Evolutionary conservation across 108 stramenopile genomes (phyloP), one percentile per base, ranked within the genome.

Genomic region (Conticribra weissflogii): DNA sequence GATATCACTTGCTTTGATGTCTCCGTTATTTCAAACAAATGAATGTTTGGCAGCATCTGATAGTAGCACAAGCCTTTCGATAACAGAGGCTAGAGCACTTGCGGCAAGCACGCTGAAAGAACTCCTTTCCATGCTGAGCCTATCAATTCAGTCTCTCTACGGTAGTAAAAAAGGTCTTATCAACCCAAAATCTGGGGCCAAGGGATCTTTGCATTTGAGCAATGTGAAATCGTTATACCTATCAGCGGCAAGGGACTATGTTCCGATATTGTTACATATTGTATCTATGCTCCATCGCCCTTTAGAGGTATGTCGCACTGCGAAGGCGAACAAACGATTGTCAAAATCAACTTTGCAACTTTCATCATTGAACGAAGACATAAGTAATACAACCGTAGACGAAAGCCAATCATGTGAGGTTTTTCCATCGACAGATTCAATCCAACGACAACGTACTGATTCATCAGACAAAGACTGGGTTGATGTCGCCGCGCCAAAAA

Each of bases 1-100:
- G 18, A 34, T 93, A 49, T 82, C 89, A 2, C 55, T 79, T 47
- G 89, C 88, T 4, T 56, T 93, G 12, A 58, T 90, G 36, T 81
- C 86, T 21, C 57, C 68, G 25, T 69, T 73, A 23, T 49, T 71
- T n/a, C 41, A 65, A 27, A 71, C 19, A 27, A 63, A 23, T 41
- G 45, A 49, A 30, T 49, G 59, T 14, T 41, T 65, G 55, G 34
- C 57, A 18, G 27, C 17, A 47, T 41, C 36, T 9, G 47, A 36
- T 45, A 30, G 33, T 16, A 2, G 1, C 34, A 54, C 45, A 29
- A 53, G 27, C 18, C 30, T 63, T 3, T 54, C 78, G 15, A 67
- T 80, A n/a, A 57, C 47, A 48, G 59, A 50, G 29, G 63, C 72
- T 48, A 73, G 61, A n/a, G 54, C 32, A 21, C 48, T 53, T 28